phyloP scores from a whole-genome alignment of 345 rosid species.

The Barbarea vulgaris region DNA sequence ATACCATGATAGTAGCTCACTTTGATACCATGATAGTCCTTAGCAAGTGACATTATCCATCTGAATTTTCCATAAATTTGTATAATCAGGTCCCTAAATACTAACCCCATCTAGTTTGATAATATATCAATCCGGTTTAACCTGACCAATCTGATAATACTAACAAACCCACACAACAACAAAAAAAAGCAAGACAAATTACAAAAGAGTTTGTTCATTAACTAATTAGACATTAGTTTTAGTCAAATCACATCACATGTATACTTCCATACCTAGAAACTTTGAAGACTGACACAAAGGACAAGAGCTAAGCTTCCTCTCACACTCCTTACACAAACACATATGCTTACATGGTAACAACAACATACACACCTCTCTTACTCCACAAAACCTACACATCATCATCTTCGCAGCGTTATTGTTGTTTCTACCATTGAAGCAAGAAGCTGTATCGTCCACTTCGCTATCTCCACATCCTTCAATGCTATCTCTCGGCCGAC shows the following conservation, averaged over 20 bases:
- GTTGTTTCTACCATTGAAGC: conserved; percentile 62
- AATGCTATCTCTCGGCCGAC: conserved; percentile 63
- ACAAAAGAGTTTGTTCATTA: conserved; percentile 31
- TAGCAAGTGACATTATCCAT: neutral
- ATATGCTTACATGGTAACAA: conserved; percentile 94
- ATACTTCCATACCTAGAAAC: conserved; percentile 80
- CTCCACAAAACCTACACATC: conserved; percentile 80
- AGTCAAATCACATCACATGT: conserved; percentile 50
- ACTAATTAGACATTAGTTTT: conserved; percentile 27
- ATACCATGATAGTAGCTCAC: too few species aligned
- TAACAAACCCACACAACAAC: neutral
- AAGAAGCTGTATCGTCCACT: conserved; percentile 86
- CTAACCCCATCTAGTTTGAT: neutral
- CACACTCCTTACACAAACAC: conserved; percentile 88
- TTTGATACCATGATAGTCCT: too few species aligned
- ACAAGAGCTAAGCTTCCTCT: conserved; percentile 78
- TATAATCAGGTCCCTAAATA: neutral
- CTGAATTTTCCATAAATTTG: neutral
- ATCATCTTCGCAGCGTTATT: conserved; percentile 45
- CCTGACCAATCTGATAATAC: conserved; percentile 6
- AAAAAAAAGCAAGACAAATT: neutral
- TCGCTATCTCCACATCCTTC: conserved; percentile 96
- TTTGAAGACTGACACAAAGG: conserved; percentile 83
- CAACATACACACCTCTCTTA: conserved; percentile 74
- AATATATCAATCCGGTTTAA: neutral